These are phyloP conservation scores for Exophiala oligosperma DNA, from an alignment of 2,329 filamentous ascomycete genomes.

Conservation along the genomic window DNA sequence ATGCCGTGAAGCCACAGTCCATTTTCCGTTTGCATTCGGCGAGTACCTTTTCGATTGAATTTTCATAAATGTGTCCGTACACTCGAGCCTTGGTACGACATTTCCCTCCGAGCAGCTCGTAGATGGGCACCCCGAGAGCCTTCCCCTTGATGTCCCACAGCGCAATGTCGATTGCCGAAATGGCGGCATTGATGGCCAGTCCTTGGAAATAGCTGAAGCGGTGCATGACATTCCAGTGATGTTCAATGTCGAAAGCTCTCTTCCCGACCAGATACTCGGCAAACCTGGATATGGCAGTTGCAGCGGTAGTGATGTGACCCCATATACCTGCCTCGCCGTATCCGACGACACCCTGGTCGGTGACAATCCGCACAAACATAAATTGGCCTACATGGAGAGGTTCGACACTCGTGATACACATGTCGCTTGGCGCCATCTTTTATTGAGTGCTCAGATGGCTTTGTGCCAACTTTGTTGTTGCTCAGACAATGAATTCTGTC, in stretches of 20 bases:
- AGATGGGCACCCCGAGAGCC: constrained; percentile 65
- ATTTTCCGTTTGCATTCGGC: constrained; percentile 15
- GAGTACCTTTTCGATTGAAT: constrained; percentile 64
- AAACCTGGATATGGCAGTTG: constrained; percentile 9
- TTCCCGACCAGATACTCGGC: constrained; percentile 15
- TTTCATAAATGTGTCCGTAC: constrained; percentile 77
- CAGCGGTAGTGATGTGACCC: constrained; percentile 15
- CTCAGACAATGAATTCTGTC: too few relatives aligned
- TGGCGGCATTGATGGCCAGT: constrained; percentile 74
- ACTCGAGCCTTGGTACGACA: constrained; percentile 65
- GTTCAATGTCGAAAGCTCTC: constrained; percentile 61
- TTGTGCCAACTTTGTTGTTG: not conserved
- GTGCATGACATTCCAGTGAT: constrained; percentile 73
- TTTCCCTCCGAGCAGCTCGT: constrained; percentile 72
- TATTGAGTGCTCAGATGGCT: not conserved
- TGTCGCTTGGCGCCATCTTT: not conserved
- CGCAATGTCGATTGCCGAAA: constrained; percentile 75
- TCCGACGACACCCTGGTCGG: constrained; percentile 7
- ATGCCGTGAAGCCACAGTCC: constrained; percentile 10
- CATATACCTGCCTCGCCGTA: constrained; percentile 11
- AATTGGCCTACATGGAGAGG: constrained; percentile 19
- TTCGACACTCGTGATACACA: constrained; percentile 7
- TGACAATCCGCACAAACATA: constrained; percentile 16
- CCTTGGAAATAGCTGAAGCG: constrained; percentile 71
- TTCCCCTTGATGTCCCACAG: constrained; percentile 72